Conservation (phyloP, 805 yeast genomes). For the Metschnikowia shivogae region DNA sequence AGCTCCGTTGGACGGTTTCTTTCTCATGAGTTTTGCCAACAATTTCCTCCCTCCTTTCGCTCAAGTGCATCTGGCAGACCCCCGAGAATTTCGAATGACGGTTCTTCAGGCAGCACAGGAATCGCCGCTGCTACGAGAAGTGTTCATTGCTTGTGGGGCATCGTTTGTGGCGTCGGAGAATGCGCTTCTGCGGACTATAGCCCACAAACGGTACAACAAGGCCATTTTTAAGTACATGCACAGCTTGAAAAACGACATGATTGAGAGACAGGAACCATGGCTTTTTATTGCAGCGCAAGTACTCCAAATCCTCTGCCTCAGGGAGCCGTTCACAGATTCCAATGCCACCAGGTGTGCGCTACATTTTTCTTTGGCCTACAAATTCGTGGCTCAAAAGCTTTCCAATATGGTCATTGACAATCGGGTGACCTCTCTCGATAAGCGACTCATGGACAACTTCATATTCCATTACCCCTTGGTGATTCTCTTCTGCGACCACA, state of each 20-base stretch:
- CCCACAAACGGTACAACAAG: constrained; percentile 8
- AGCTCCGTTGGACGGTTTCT: constrained; percentile 6
- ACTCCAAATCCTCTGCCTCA: constrained; percentile 13
- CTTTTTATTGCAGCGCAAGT: constrained; percentile 18
- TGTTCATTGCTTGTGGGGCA: constrained; percentile 17
- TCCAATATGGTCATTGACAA: background rate
- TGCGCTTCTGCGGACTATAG: constrained; percentile 4
- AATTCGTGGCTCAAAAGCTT: constrained; percentile 2
- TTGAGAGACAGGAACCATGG: constrained; percentile 14
- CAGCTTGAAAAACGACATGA: constrained; percentile 6
- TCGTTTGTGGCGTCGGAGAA: constrained; percentile 12
- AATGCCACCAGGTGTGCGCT: constrained; percentile 17
- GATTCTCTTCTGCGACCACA: constrained; percentile 14
- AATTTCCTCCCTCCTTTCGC: constrained; percentile 16
- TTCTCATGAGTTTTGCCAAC: constrained; percentile 8
- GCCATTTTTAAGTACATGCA: constrained; percentile 10
- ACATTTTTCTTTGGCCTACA: constrained; percentile 15
- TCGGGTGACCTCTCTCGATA: constrained; percentile 6
- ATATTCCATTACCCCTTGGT: constrained; percentile 16
- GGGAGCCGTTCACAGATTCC: constrained; percentile 10
- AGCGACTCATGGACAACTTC: constrained; percentile 14
- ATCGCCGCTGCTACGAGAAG: constrained; percentile 8
- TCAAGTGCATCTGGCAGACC: constrained; percentile 9
- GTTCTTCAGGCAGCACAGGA: constrained; percentile 11
- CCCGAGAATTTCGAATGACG: constrained; percentile 4